Conservation (phyloP, 257 asterid genomes). For the Solanum rostratum region DNA sequence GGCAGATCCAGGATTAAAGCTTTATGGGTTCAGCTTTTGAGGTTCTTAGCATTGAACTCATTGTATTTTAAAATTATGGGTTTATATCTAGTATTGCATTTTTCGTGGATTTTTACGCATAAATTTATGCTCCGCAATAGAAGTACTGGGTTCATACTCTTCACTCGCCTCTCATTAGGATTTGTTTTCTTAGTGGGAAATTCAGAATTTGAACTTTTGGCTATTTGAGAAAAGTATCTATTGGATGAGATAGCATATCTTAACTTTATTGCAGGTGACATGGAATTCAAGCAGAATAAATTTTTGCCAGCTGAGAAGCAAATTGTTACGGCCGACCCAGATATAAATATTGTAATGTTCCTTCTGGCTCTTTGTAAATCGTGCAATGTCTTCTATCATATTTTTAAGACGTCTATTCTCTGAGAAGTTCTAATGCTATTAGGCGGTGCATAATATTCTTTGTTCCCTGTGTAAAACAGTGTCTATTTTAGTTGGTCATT, state of each 20-base stretch:
- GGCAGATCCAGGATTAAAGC: neutral
- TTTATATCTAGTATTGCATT: neutral
- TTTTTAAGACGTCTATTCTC: neutral
- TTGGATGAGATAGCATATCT: neutral
- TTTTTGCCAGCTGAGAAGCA: slow-evolving; percentile 84
- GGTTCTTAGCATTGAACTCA: neutral
- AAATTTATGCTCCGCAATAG: neutral
- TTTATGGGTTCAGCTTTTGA: neutral
- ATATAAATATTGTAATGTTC: slow-evolving; percentile 59
- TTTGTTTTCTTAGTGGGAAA: neutral
- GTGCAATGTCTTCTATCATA: neutral
- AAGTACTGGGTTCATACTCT: neutral
- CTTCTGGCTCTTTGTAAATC: neutral
- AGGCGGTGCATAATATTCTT: neutral
- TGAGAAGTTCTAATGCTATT: neutral
- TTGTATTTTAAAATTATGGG: neutral
- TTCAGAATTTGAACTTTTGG: neutral
- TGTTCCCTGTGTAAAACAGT: neutral
- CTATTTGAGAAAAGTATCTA: neutral
- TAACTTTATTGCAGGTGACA: slow-evolving; percentile 57
- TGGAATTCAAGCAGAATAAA: slow-evolving; percentile 99
- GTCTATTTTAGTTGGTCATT: neutral
- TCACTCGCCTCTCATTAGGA: neutral
- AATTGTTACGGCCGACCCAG: slow-evolving; percentile 88
- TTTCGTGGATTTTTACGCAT: neutral